Base-by-base conservation (phyloP, 2,329 filamentous ascomycete genomes). In the Phaeoacremonium minimum region DNA sequence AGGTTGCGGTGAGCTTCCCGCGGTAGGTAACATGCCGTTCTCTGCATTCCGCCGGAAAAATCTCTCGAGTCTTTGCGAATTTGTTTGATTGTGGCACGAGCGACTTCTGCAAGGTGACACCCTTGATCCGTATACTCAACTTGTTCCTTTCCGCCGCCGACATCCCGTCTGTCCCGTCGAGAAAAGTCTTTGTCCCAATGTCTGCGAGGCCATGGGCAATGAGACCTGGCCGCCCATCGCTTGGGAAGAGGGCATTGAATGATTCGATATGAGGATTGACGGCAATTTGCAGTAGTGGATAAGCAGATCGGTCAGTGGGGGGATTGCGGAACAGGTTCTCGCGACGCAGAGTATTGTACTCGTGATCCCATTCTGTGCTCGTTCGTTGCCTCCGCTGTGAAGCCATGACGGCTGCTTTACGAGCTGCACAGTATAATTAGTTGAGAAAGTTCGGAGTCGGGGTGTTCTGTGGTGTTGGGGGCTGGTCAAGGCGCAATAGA, bases 191-290 rank as follows among this genome's bases (percentile, higher is more conserved):
- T 45, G 79, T 85, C 52, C 91, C 93, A 64, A 98, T 97, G 57
- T 98, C 93, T 54, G 77, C 79, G 42, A 97, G 61, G 11, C 76
- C 89, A 46, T 87, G 81, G 33, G 85, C 77, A 36, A 98, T 54
- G 40, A 80, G 58, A 30, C 69, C 61, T 12, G 57, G 59, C 45
- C 61, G 64, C 33, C 86, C 87, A 61, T 83, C 75, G 40, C 75
- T 71, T 19, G 81, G 77, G 57, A 96, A 94, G 32, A 97, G 73
- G 35, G 82, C 82, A 69, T 98, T 95, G 77, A 96, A 98, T 6
- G 93, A 93, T 54, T 96, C 83, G 51, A 97, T 85, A 62, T 98
- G 93, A 33, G 93, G 93, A 47, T 86, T 75, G 41, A 97, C 82
- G n/a, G 91, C 87, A 43, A 77, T 77, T 51, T 90, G 84, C 32